These are phyloP conservation scores for Herpetospermum pedunculosum DNA, from an alignment of 306 rosid genomes.

Conservation along the genomic window DNA sequence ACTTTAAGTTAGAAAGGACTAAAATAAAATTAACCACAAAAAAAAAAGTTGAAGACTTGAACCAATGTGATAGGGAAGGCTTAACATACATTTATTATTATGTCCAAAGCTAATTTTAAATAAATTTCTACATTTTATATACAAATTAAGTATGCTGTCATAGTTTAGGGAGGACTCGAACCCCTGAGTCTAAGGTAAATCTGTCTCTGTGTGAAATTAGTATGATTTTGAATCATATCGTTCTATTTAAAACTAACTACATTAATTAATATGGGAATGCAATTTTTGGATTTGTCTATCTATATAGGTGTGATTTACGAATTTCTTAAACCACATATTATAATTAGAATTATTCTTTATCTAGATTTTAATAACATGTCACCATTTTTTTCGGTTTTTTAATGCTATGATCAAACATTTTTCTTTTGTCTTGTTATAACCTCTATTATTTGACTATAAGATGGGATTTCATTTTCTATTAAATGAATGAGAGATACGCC, in stretches of 20 bases:
- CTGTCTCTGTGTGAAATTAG: too few species aligned
- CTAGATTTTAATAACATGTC: background rate
- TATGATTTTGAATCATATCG: background rate
- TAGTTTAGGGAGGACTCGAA: too few species aligned
- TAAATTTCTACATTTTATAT: too few species aligned
- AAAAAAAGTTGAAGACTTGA: too few species aligned
- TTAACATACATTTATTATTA: too few species aligned
- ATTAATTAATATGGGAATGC: background rate
- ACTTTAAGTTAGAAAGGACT: too few species aligned
- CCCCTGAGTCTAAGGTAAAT: too few species aligned
- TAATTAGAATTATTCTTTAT: background rate
- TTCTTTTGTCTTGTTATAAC: background rate
- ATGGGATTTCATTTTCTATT: background rate
- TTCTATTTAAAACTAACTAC: background rate
- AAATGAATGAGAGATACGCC: background rate
- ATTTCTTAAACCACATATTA: background rate
- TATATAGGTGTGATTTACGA: background rate
- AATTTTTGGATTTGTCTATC: background rate
- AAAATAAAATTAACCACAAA: too few species aligned
- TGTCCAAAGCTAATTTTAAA: too few species aligned
- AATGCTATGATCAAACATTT: background rate
- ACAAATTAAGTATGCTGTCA: too few species aligned
- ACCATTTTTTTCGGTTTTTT: background rate
- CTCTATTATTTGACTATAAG: background rate
- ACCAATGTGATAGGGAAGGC: too few species aligned